phyloP scores from a whole-genome alignment of 495 filamentous ascomycete genomes.

The Xylaria cubensis region DNA sequence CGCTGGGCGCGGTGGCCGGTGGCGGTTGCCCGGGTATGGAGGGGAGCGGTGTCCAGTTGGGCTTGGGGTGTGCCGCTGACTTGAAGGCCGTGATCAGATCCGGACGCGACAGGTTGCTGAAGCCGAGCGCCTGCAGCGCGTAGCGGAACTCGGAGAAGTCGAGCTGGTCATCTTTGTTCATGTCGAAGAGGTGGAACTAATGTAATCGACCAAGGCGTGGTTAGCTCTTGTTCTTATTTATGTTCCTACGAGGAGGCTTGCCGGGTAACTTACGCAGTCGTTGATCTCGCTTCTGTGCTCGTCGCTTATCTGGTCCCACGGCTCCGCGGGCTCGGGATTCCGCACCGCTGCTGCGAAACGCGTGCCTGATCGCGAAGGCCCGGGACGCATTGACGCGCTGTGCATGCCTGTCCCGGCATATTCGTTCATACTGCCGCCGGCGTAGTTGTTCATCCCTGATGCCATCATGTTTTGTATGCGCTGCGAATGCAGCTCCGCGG shows the following conservation, averaged over 20 bases:
- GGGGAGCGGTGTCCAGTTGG: conserved; percentile 49
- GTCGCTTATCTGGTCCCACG: conserved; percentile 64
- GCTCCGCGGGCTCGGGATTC: conserved; percentile 45
- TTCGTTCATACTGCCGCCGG: conserved; percentile 39
- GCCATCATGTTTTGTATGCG: conserved; percentile 23
- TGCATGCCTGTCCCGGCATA: conserved; percentile 31
- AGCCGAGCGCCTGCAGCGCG: conserved; percentile 94
- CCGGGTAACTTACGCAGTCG: conserved; percentile 73
- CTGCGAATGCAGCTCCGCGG: conserved; percentile 26
- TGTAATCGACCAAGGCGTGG: conserved; percentile 9
- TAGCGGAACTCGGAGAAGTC: conserved; percentile 99
- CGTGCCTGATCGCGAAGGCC: conserved; percentile 35
- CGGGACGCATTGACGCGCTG: conserved; percentile 37
- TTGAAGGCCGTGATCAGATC: conserved; percentile 80
- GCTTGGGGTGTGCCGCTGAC: conserved; percentile 68
- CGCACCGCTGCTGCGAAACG: conserved; percentile 42
- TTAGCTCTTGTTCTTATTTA: conserved; percentile 24
- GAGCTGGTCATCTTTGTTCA: conserved; percentile 91
- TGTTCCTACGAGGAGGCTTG: neutral
- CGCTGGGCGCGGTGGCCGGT: conserved; percentile 32
- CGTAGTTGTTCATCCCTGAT: conserved; percentile 41
- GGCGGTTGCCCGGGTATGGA: conserved; percentile 51
- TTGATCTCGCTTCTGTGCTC: conserved; percentile 90
- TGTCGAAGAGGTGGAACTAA: conserved; percentile 95
- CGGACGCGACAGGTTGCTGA: conserved; percentile 78